These are phyloP conservation scores for Halteria grandinella DNA, from an alignment of 73 alveolate species.

Conservation along the genomic window DNA sequence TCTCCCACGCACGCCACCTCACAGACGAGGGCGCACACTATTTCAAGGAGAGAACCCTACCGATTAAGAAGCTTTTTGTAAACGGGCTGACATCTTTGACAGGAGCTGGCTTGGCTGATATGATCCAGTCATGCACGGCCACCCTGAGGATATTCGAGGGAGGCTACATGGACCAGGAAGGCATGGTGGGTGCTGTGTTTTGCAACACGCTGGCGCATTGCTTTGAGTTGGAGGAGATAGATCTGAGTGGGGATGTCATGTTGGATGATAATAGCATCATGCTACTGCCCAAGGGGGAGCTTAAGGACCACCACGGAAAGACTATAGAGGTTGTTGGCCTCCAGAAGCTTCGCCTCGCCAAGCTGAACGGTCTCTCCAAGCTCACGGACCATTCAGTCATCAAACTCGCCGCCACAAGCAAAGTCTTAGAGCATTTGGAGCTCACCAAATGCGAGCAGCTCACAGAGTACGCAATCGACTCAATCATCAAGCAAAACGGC, in stretches of 20 bases:
- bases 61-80: conserved; percentile 31
- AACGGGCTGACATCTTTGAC: conserved; percentile 33
- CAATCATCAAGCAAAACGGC: neutral
- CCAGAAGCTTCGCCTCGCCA: conserved; percentile 4
- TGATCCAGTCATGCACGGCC: neutral
- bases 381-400: conserved; percentile 24
- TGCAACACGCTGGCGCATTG: conserved; percentile 47
- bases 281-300: conserved; percentile 39
- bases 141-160: conserved; percentile 36
- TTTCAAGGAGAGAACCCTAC: conserved; percentile 32
- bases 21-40: conserved; percentile 62
- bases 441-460: conserved; percentile 40
- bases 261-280: conserved; percentile 57
- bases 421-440: conserved; percentile 35
- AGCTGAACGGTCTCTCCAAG: conserved; percentile 12
- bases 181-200: conserved; percentile 34
- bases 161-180: conserved; percentile 45
- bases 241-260: conserved; percentile 52
- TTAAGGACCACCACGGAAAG: neutral
- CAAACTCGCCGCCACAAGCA: neutral
- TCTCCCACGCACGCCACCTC: conserved; percentile 37
- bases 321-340: conserved; percentile 8
- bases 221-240: conserved; percentile 51
- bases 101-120: conserved; percentile 32
- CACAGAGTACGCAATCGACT: conserved; percentile 41